Conservation (phyloP, 495 filamentous ascomycete species). For the Talaromyces ruber region DNA sequence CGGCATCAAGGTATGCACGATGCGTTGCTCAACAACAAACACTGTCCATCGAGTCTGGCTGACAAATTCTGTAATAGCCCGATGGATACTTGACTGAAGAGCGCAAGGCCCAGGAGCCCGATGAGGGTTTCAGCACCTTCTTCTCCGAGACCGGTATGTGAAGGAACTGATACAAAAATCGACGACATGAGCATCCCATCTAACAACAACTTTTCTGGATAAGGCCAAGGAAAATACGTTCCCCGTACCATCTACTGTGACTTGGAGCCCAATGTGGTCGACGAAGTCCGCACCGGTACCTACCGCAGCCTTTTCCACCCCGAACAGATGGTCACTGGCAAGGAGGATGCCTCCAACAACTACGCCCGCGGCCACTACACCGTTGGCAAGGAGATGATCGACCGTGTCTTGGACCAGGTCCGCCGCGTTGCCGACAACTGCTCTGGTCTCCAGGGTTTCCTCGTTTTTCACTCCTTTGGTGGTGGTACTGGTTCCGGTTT, state of each 20-base stretch:
- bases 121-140: slow-evolving; percentile 99
- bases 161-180: slow-evolving; percentile 8
- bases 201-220: slow-evolving; percentile 9
- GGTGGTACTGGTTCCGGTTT: slow-evolving; percentile 98
- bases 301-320: slow-evolving; percentile 97
- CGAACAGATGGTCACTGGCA: slow-evolving; percentile 97
- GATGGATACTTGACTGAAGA: slow-evolving; percentile 99
- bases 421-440: slow-evolving; percentile 95
- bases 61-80: slow-evolving; percentile 48
- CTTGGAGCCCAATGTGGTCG: slow-evolving; percentile 98
- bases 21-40: not conserved
- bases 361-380: slow-evolving; percentile 99
- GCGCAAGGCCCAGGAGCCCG: slow-evolving; percentile 83
- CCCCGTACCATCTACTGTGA: slow-evolving; percentile 99
- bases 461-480: slow-evolving; percentile 99
- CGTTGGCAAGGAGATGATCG: slow-evolving; percentile 96
- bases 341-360: slow-evolving; percentile 99
- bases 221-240: slow-evolving; percentile 97
- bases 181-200: slow-evolving; percentile 7
- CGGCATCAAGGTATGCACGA: slow-evolving; percentile 81
- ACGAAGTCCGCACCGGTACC: slow-evolving; percentile 96
- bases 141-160: slow-evolving; percentile 98
- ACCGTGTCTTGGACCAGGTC: slow-evolving; percentile 93
- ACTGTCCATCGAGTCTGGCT: slow-evolving; percentile 4
- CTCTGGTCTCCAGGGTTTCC: slow-evolving; percentile 93